Evolutionary conservation across 1,284 basidiomycete genomes (phyloP), one percentile per base, ranked within the genome.

Genomic region (Pseudozyma tsukubaensis): DNA sequence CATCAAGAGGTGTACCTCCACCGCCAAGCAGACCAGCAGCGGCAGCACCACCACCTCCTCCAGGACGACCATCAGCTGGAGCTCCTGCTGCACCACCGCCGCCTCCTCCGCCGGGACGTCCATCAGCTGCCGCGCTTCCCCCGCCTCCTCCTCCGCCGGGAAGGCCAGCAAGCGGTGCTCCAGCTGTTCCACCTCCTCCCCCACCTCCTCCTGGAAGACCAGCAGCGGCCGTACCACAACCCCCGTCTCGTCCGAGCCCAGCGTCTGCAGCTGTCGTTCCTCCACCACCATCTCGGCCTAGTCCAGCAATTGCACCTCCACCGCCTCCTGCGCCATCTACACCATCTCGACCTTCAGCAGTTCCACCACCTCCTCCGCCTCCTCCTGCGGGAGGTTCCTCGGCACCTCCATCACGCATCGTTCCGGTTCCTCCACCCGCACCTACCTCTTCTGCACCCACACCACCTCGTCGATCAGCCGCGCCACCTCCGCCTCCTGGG

Each of bases 401-500:
- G 9, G 54, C 62, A 37, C 54, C 65, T 37, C 55, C 67, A 4
- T 52, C 63, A 18, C 53, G 59, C 10, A 50, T 50, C 45, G 58
- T 71, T 6, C 68, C 61, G 10, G 61, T 48, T 10, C 66, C 66
- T 5, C 67, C 67, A 13, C 52, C 63, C 2, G 62, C 67, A 12
- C 52, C 66, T 9, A 13, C 50, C 1, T 67, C 63, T 14, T 48
- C 57, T 18, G 71, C 57, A 42, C 59, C 75, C 3, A 64, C 59
- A 21, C 60, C 64, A 32, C 64, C 72, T 7, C 97, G 97, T 75
- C 94, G 92, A 1, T 89, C 88, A 89, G 97, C 94, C 68, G 91
- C 88, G 21, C 92, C 92, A 34, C 91, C 90, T 1, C 94, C 96
- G 7, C 94, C 94, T 12, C 85, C 82, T 79, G 85, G 62, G 4